phyloP scores from a whole-genome alignment of 176 grass and related monocot species.

The Rhynchospora breviuscula region DNA sequence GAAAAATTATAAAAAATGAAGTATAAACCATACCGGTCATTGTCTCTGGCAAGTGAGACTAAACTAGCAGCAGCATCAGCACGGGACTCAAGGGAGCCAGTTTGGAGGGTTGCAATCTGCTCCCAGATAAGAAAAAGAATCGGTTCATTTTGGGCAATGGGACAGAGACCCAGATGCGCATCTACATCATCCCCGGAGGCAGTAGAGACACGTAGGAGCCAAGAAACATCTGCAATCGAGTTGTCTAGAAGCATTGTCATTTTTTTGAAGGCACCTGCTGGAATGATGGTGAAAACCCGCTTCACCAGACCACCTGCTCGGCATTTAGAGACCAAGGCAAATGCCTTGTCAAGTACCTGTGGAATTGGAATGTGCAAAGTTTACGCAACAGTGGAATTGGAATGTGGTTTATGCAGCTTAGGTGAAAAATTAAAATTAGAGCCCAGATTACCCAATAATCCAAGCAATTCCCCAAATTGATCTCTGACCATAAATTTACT shows the following conservation, averaged over 20 bases:
- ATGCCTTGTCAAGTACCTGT: slow-evolving; percentile 84
- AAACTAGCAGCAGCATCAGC: slow-evolving; percentile 84
- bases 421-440: not conserved
- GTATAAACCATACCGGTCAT: slow-evolving; percentile 33
- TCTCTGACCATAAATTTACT: not conserved
- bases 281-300: slow-evolving; percentile 90
- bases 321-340: slow-evolving; percentile 70
- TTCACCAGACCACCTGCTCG: slow-evolving; percentile 61
- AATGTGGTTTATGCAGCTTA: not conserved
- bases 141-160: slow-evolving; percentile 99
- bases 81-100: slow-evolving; percentile 71
- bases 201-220: slow-evolving; percentile 88
- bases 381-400: not conserved
- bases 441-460: not conserved
- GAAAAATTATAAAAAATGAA: not conserved
- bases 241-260: slow-evolving; percentile 84
- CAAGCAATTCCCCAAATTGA: not conserved
- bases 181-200: slow-evolving; percentile 58
- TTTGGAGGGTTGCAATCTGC: slow-evolving; percentile 90
- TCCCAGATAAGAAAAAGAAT: slow-evolving; percentile 99
- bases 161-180: slow-evolving; percentile 68
- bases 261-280: slow-evolving; percentile 70
- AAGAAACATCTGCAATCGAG: slow-evolving; percentile 84
- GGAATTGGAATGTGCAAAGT: not conserved
- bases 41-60: slow-evolving; percentile 86